Conservation (phyloP, 768 basidiomycete genomes). For the Rhodotorula diobovata region DNA sequence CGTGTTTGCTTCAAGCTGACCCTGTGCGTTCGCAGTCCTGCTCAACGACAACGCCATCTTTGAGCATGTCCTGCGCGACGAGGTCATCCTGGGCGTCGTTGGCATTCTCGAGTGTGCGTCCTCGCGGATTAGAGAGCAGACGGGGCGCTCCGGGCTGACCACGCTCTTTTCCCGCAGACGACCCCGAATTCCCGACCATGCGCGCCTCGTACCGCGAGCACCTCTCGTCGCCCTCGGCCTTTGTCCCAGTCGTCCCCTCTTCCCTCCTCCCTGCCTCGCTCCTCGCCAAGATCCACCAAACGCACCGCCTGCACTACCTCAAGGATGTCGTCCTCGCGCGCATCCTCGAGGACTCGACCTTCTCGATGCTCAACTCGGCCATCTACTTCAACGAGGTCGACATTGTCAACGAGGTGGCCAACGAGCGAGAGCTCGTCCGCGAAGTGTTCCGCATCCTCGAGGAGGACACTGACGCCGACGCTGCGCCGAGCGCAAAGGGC, state of each 20-base stretch:
- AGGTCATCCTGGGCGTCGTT: conserved; percentile 83
- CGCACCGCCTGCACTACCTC: conserved; percentile 91
- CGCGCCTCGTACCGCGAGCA: conserved; percentile 97
- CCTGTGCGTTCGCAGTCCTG: conserved; percentile 59
- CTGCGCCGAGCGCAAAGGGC: conserved; percentile 21
- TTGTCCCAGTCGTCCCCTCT: conserved; percentile 72
- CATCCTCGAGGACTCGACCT: conserved; percentile 89
- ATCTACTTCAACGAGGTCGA: conserved; percentile 99
- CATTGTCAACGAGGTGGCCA: conserved; percentile 84
- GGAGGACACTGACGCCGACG: background rate
- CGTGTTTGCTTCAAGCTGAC: background rate
- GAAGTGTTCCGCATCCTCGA: conserved; percentile 68
- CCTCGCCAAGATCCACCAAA: conserved; percentile 88
- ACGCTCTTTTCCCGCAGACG: conserved; percentile 57
- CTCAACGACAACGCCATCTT: conserved; percentile 91
- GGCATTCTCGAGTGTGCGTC: conserved; percentile 93
- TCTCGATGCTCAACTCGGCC: conserved; percentile 92
- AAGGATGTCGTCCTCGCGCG: conserved; percentile 97
- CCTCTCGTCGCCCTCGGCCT: conserved; percentile 71
- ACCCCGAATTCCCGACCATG: conserved; percentile 92
- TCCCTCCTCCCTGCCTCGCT: conserved; percentile 53
- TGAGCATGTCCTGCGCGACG: conserved; percentile 89
- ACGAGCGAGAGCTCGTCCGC: conserved; percentile 66
- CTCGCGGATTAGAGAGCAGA: background rate
- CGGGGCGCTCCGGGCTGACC: background rate